Evolutionary conservation across 2,329 filamentous ascomycete genomes (phyloP).

Genomic region (Aureobasidium sp.): DNA sequence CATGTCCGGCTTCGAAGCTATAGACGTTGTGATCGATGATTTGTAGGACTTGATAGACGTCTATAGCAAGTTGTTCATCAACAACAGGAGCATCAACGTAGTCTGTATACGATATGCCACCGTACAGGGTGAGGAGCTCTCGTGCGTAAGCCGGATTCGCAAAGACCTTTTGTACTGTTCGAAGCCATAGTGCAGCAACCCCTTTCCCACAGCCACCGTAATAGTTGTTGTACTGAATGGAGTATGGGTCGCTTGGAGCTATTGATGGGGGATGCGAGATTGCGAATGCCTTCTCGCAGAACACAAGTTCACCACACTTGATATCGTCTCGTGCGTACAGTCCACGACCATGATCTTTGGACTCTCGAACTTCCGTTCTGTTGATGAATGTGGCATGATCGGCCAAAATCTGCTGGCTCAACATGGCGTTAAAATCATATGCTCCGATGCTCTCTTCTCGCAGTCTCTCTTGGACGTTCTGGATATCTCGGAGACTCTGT

Average conservation of each 20-base stretch:
- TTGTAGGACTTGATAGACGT: background rate
- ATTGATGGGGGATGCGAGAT: constrained; percentile 8
- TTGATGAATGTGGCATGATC: constrained; percentile 19
- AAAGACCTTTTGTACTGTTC: background rate
- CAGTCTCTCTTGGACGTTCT: background rate
- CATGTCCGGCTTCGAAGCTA: background rate
- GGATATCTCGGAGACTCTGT: background rate
- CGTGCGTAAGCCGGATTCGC: background rate
- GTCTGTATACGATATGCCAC: background rate
- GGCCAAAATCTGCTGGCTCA: constrained; percentile 1
- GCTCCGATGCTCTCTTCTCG: constrained; percentile 12
- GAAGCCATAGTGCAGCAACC: background rate
- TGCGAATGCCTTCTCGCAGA: constrained; percentile 21
- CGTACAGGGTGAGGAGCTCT: background rate
- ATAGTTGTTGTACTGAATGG: background rate
- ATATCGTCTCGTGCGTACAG: background rate
- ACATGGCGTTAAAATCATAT: constrained; percentile 20
- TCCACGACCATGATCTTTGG: constrained; percentile 5
- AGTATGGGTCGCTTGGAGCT: background rate
- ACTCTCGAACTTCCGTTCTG: background rate
- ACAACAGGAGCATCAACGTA: background rate
- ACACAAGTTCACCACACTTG: constrained; percentile 5
- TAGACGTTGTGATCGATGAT: background rate
- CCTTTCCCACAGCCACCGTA: background rate
- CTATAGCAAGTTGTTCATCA: background rate